Percentiles rank a stretch among this genome's conserved stretches.
phyloP scores from a whole-genome alignment of 208 protist species.

The Acanthamoeba royreba region DNA sequence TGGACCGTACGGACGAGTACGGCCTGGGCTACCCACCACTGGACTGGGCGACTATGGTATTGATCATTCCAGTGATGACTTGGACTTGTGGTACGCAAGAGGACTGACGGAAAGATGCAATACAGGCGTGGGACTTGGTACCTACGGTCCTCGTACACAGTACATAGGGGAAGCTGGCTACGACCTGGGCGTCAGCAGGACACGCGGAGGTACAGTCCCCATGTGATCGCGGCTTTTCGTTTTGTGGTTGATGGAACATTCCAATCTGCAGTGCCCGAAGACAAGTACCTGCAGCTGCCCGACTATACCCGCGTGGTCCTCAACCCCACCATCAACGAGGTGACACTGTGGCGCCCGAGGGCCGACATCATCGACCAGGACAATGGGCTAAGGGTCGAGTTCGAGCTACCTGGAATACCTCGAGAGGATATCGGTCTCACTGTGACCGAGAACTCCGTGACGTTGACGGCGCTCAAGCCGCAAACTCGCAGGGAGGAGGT shows the following conservation, averaged over 20 bases:
- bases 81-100: no score
- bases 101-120: no score
- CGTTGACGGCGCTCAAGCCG: neutral
- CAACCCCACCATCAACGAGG: conserved; percentile 16
- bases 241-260: neutral
- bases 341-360: neutral
- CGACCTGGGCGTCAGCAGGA: neutral
- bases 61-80: no score
- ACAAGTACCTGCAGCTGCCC: neutral
- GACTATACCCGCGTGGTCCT: neutral
- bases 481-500: conserved; percentile 17
- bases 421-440: neutral
- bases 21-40: no score
- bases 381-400: neutral
- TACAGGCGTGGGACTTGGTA: no score
- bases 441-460: neutral
- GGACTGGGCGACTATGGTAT: no score
- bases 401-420: neutral
- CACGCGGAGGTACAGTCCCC: neutral
- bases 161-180: neutral
- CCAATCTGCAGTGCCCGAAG: neutral
- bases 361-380: neutral
- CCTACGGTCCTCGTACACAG: neutral
- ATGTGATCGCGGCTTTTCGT: neutral
- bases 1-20: no score